Evolutionary conservation across 352 stramenopile genomes (phyloP), one percentile per base, ranked within the genome.

Genomic region (Lagenidium sp.): DNA sequence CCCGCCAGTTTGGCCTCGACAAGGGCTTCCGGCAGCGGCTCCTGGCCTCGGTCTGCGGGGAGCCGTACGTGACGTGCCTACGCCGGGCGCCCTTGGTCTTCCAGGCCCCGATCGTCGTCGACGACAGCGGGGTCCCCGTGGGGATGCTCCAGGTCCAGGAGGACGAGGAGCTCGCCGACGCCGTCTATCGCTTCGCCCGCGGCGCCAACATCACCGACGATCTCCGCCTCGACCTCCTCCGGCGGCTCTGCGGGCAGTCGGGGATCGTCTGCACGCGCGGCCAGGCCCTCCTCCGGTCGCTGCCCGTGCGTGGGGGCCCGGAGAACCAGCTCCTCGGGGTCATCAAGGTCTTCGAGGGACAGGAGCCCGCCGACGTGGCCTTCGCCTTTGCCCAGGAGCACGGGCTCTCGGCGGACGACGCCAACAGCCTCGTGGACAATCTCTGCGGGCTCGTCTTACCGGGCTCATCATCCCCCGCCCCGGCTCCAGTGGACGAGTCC

Each of bases 111-210:
- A 62, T 90, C 16, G 42, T 64, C 1, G 41, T 83, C n/a, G 72
- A 71, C 13, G 74, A 84, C 34, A n/a, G n/a, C n/a, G 57, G 53
- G 12, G 68, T 60, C 6, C 44, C 24, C 7, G 55, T 67, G 0
- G 67, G 68, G 11, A 44, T 62, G 4, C 29, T 85, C 1, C 43
- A 56, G 0, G 63, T 87, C 10, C 46, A 58, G 13, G 76, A 88
- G 32, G 73, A 82, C 28, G 68, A 91, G 37, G 75, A 91, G 29
- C 54, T 91, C 11, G 75, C 62, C 0, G 78, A 91, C 47, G 76
- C 70, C 3, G 64, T 85, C 13, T 80, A 61, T 45, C 62, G 62
- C 20, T 85, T 91, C 42, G 51, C 67, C 0, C 55, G 45, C 15
- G 50, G 67, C n/a, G 59, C 54, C 11, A 80, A 85, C 29, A 63